Percentiles rank a stretch among this genome's conserved stretches.
phyloP scores from a whole-genome alignment of 768 basidiomycete genomes.

The Pseudohyphozyma bogoriensis region DNA sequence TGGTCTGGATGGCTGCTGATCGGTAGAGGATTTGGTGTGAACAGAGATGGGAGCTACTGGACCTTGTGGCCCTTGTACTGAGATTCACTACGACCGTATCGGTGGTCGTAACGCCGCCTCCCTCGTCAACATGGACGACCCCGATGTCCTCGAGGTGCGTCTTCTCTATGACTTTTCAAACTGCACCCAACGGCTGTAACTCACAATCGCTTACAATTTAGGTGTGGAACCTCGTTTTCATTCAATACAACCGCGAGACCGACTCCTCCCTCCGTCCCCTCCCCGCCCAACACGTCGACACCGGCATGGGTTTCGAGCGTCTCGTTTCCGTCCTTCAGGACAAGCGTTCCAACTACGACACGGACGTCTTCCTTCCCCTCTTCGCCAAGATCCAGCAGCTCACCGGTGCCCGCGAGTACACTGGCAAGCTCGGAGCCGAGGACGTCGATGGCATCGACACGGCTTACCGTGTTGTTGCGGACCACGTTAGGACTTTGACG shows the following conservation, averaged over 20 bases:
- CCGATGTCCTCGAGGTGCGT: slow-evolving; percentile 70
- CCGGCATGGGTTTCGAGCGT: slow-evolving; percentile 98
- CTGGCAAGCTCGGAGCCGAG: slow-evolving; percentile 88
- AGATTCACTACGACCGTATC: slow-evolving; percentile 93
- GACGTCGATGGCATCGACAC: slow-evolving; percentile 92
- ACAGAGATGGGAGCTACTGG: slow-evolving; percentile 97
- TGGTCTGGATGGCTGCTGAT: slow-evolving; percentile 1
- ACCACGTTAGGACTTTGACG: slow-evolving; percentile 89
- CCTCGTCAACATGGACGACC: slow-evolving; percentile 92
- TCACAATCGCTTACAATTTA: slow-evolving; percentile 19
- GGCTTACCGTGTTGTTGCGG: slow-evolving; percentile 92
- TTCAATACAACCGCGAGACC: slow-evolving; percentile 93
- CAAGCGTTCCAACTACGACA: slow-evolving; percentile 91
- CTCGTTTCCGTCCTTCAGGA: slow-evolving; percentile 88
- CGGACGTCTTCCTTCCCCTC: slow-evolving; percentile 84
- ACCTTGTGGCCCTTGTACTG: slow-evolving; percentile 95
- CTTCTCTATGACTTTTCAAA: neutral
- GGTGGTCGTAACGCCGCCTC: slow-evolving; percentile 91
- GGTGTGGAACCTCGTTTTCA: slow-evolving; percentile 99
- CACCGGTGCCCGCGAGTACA: slow-evolving; percentile 75
- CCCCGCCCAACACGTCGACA: slow-evolving; percentile 92
- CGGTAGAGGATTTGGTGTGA: slow-evolving; percentile 3
- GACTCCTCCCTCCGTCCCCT: slow-evolving; percentile 68
- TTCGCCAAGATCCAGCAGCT: slow-evolving; percentile 78
- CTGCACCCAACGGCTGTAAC: too few relatives aligned